A percentile compares a stretch with the other conserved stretches of the same genome.
Conservation (phyloP, 2,329 filamentous ascomycete genomes). For the Aspergillus eucalypticola region DNA sequence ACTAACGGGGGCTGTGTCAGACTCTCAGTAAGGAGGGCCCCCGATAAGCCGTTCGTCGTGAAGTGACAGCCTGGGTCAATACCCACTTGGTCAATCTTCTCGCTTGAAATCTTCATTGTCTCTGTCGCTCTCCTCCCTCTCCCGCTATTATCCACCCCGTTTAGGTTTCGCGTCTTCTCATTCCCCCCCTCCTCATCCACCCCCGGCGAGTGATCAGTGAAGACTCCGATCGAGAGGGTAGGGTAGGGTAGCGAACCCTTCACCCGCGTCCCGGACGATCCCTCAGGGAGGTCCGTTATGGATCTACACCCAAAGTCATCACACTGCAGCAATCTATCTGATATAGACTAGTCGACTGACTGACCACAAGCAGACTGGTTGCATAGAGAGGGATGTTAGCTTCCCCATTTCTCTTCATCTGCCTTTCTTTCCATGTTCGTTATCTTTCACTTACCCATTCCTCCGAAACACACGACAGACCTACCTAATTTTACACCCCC, state of each 20-base stretch:
- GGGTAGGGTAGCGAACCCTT: background rate
- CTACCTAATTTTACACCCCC: no score
- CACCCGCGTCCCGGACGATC: background rate
- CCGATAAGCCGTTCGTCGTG: background rate
- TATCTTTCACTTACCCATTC: no score
- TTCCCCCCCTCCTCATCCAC: no score
- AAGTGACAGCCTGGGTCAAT: no score
- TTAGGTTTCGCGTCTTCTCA: background rate
- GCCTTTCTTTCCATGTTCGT: background rate
- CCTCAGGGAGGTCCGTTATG: background rate
- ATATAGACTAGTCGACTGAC: background rate
- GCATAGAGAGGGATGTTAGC: background rate
- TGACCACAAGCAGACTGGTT: no score
- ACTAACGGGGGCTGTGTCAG: constrained; percentile 18
- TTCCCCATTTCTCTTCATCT: background rate
- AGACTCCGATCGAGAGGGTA: constrained; percentile 4
- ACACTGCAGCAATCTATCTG: constrained; percentile 1
- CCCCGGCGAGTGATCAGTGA: background rate
- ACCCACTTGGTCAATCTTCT: no score
- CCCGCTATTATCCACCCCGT: background rate
- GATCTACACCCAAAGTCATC: background rate
- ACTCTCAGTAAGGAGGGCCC: constrained; percentile 16
- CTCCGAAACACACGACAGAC: no score
- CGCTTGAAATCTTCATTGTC: no score
- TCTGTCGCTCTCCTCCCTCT: no score